These are phyloP conservation scores for Aureobasidium sp. DNA, from an alignment of 2,329 filamentous ascomycete species.

Conservation along the genomic window DNA sequence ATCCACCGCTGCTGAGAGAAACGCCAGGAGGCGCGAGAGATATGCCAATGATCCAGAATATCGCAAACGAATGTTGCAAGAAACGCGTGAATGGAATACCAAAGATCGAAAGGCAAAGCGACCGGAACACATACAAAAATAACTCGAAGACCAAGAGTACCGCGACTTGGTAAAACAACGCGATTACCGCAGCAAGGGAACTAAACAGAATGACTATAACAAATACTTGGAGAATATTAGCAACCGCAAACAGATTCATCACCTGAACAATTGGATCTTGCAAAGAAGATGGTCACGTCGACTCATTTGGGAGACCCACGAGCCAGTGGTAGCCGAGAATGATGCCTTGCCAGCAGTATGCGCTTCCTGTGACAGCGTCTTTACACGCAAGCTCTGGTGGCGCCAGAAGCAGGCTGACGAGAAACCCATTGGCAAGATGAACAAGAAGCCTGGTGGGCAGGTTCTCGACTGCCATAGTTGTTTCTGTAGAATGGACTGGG, in stretches of 20 bases:
- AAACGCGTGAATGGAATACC: too few species aligned
- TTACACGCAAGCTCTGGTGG: not conserved
- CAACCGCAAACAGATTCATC: not conserved
- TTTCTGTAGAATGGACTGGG: not conserved
- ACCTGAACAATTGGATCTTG: not conserved
- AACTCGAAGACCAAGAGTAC: not conserved
- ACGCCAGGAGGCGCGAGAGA: not conserved
- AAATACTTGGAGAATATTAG: not conserved
- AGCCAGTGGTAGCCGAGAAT: not conserved
- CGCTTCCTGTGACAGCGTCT: not conserved
- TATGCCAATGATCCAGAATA: not conserved
- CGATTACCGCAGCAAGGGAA: too few species aligned
- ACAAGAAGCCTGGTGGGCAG: not conserved
- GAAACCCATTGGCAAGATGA: not conserved
- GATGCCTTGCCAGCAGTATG: not conserved
- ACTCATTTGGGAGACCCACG: not conserved
- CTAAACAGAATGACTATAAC: not conserved
- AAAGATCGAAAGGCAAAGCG: not conserved
- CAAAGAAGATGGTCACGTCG: not conserved
- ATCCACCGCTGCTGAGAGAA: not conserved
- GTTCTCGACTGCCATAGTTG: not conserved
- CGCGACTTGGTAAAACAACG: not conserved
- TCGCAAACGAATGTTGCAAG: not conserved
- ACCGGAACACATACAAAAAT: not conserved
- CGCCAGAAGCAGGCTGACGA: not conserved